Percentiles rank a stretch among this genome's conserved stretches.
phyloP scores from a whole-genome alignment of 345 rosid species.

The Trapa bicornis region DNA sequence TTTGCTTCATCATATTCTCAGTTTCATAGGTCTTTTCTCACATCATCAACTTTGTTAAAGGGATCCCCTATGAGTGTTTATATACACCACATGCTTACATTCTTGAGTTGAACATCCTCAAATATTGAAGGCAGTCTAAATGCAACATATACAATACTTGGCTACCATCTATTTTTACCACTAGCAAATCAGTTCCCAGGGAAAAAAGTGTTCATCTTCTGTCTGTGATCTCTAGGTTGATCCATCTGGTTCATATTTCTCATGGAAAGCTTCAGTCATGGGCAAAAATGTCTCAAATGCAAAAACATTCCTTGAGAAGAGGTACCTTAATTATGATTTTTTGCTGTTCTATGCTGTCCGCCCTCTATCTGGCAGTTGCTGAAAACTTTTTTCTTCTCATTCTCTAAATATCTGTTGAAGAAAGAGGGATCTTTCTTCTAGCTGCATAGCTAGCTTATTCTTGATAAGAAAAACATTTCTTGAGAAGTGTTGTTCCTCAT shows the following conservation, averaged over 20 bases:
- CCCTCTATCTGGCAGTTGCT: background rate
- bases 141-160: background rate
- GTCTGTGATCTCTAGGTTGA: slow-evolving; percentile 43
- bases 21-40: background rate
- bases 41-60: background rate
- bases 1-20: background rate
- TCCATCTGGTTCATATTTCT: slow-evolving; percentile 95
- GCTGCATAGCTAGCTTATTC: background rate
- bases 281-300: slow-evolving; percentile 95
- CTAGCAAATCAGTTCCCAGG: background rate
- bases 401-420: background rate
- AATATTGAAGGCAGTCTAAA: background rate
- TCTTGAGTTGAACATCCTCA: background rate
- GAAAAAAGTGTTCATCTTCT: background rate
- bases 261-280: slow-evolving; percentile 99
- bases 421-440: background rate
- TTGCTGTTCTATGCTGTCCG: background rate
- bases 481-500: background rate
- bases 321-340: slow-evolving; percentile 24
- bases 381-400: background rate
- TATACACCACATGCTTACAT: background rate
- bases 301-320: slow-evolving; percentile 87
- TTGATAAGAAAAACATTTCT: background rate
- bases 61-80: background rate
- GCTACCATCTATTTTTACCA: background rate